phyloP scores from a whole-genome alignment of 805 yeast species.

The Pichia eremophila region DNA sequence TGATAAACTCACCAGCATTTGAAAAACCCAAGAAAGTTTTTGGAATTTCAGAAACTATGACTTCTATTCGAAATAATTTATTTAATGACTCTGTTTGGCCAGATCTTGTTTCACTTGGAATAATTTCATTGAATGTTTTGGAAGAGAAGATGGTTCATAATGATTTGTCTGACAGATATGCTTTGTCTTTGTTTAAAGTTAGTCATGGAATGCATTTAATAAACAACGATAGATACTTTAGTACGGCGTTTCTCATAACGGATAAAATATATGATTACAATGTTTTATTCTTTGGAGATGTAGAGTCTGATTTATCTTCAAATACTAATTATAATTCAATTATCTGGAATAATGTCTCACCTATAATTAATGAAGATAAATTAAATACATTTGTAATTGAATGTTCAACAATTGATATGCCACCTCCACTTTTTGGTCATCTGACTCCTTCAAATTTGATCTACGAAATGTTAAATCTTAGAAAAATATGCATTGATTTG shows the following conservation, averaged over 20 bases:
- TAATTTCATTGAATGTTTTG: conserved; percentile 18
- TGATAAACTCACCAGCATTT: conserved; percentile 61
- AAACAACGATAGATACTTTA: conserved; percentile 26
- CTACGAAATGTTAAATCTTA: conserved; percentile 37
- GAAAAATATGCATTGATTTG: conserved; percentile 16
- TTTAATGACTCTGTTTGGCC: conserved; percentile 86
- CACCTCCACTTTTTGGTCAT: conserved; percentile 66
- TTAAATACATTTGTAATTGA: conserved; percentile 61
- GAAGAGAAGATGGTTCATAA: neutral
- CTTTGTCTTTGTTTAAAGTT: conserved; percentile 32
- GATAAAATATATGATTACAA: conserved; percentile 22
- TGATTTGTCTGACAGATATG: conserved; percentile 26
- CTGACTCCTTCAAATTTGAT: conserved; percentile 59
- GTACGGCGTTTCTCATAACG: conserved; percentile 53
- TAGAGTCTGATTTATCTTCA: conserved; percentile 57
- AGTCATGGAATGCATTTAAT: conserved; percentile 26
- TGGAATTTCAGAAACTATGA: conserved; percentile 46
- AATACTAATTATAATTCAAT: conserved; percentile 25
- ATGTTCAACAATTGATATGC: conserved; percentile 53
- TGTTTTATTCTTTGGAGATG: conserved; percentile 71
- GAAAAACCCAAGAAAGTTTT: conserved; percentile 32
- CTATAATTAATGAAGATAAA: conserved; percentile 29
- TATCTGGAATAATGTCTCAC: conserved; percentile 53
- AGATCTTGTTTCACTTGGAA: conserved; percentile 33
- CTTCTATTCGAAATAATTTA: conserved; percentile 41